Percentiles rank a stretch among this genome's conserved stretches.
Conservation (phyloP, 306 rosid species). For the Fragaria ananassa region DNA sequence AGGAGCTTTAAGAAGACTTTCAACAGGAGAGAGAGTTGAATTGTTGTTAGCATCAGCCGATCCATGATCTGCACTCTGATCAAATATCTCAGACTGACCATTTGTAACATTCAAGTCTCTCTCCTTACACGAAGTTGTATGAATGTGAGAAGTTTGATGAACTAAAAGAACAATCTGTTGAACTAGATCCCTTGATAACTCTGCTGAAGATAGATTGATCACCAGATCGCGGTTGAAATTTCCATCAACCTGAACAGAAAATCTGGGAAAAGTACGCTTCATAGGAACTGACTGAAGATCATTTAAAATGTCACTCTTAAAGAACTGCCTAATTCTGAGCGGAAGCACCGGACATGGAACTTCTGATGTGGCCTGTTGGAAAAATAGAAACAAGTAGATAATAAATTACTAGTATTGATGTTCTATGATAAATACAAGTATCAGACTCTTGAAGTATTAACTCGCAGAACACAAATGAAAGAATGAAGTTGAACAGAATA, state of each 20-base stretch:
- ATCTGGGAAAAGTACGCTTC: conserved; percentile 60
- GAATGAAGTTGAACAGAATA: not conserved
- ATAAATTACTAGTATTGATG: not conserved
- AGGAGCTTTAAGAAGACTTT: conserved; percentile 41
- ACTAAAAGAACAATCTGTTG: conserved; percentile 65
- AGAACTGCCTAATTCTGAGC: conserved; percentile 55
- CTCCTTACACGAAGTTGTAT: conserved; percentile 24
- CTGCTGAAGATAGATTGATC: conserved; percentile 51
- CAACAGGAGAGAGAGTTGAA: conserved; percentile 36
- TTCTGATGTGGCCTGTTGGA: conserved; percentile 79
- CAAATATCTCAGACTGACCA: conserved; percentile 26
- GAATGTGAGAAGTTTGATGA: conserved; percentile 68
- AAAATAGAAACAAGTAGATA: conserved; percentile 27
- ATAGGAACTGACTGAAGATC: conserved; percentile 41
- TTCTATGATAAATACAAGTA: not conserved
- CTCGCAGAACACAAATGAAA: not conserved
- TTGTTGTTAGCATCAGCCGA: conserved; percentile 25
- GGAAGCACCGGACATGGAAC: conserved; percentile 68
- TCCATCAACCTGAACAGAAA: conserved; percentile 65
- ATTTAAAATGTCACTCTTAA: conserved; percentile 46
- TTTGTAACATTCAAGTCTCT: conserved; percentile 27
- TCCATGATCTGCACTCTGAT: conserved; percentile 32
- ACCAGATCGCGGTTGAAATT: conserved; percentile 52
- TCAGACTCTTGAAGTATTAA: not conserved
- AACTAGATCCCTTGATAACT: conserved; percentile 63